Evolutionary conservation across 2,329 filamentous ascomycete genomes (phyloP).

Genomic region (Diaporthe citriasiana): DNA sequence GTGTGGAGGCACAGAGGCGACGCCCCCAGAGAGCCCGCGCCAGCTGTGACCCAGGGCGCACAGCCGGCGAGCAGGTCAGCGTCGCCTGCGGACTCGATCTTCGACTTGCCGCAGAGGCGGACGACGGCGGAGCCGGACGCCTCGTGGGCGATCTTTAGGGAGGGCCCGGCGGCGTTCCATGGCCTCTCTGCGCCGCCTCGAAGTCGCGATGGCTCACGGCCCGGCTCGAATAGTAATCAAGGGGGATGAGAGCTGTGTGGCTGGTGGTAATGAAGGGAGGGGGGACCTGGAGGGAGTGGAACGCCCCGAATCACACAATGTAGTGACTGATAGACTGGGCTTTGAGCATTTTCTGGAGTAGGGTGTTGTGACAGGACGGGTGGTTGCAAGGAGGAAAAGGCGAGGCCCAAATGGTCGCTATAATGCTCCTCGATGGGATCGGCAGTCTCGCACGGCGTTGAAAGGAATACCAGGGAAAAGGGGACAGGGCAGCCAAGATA

Average conservation of each 20-base stretch:
- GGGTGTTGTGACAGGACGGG: background rate
- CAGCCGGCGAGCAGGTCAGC: background rate
- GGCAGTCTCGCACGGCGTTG: background rate
- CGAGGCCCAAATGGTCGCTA: background rate
- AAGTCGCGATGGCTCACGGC: conserved; percentile 30
- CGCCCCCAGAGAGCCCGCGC: background rate
- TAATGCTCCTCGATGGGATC: background rate
- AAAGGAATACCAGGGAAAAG: background rate
- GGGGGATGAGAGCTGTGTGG: background rate
- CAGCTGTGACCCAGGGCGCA: background rate
- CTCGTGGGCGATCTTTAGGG: conserved; percentile 17
- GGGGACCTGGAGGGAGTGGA: too few relatives aligned
- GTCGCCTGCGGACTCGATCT: conserved; percentile 32
- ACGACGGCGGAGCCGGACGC: conserved; percentile 13
- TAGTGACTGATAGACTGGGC: background rate
- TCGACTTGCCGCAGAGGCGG: conserved; percentile 20
- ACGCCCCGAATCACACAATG: background rate
- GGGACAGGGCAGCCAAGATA: background rate
- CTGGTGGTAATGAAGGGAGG: background rate
- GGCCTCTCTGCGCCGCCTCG: conserved; percentile 33
- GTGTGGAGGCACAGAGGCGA: conserved; percentile 2
- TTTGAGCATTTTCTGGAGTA: conserved; percentile 14
- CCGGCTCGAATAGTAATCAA: conserved; percentile 21
- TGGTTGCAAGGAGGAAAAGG: background rate
- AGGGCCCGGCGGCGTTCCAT: conserved; percentile 21